Percentiles rank a stretch among this genome's conserved stretches.
These are phyloP conservation scores for Hansenula lynferdii DNA, from an alignment of 1,139 yeast genomes.

Conservation along the genomic window DNA sequence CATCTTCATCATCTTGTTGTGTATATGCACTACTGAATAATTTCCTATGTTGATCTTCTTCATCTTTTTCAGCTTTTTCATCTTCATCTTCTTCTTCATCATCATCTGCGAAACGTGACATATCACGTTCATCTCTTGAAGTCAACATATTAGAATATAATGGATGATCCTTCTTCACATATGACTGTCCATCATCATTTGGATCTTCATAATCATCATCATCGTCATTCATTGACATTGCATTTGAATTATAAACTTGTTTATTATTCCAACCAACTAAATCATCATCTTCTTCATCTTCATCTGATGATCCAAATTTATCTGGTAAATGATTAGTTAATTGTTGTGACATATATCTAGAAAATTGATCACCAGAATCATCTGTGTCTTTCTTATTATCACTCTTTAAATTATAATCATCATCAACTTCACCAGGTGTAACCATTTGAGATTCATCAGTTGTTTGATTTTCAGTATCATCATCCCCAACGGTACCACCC, in stretches of 20 bases:
- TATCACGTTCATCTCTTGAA: conserved; percentile 19
- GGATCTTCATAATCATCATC: conserved; percentile 74
- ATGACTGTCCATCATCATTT: conserved; percentile 75
- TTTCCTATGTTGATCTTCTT: conserved; percentile 17
- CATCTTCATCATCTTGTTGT: conserved; percentile 12
- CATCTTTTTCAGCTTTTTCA: too few relatives aligned
- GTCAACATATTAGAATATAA: conserved; percentile 36
- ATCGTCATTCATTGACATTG: conserved; percentile 26
- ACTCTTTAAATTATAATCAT: conserved; percentile 14
- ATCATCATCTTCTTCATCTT: conserved; percentile 48
- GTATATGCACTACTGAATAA: neutral
- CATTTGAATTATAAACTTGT: conserved; percentile 11
- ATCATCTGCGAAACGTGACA: conserved; percentile 15
- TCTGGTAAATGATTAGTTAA: conserved; percentile 59
- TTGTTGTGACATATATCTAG: conserved; percentile 82
- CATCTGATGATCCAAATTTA: conserved; percentile 47
- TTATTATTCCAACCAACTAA: conserved; percentile 19
- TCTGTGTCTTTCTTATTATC: conserved; percentile 15
- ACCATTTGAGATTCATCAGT: conserved; percentile 27
- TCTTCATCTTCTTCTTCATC: conserved; percentile 18
- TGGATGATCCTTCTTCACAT: conserved; percentile 56
- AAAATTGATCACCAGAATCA: conserved; percentile 48
- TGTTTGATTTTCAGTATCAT: conserved; percentile 11
- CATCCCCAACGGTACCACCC: conserved; percentile 54
- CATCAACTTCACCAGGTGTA: conserved; percentile 38